Evolutionary conservation across 148 eudicot species (phyloP), one percentile per base, ranked within the genome.

Genomic region (Beta vulgaris): DNA sequence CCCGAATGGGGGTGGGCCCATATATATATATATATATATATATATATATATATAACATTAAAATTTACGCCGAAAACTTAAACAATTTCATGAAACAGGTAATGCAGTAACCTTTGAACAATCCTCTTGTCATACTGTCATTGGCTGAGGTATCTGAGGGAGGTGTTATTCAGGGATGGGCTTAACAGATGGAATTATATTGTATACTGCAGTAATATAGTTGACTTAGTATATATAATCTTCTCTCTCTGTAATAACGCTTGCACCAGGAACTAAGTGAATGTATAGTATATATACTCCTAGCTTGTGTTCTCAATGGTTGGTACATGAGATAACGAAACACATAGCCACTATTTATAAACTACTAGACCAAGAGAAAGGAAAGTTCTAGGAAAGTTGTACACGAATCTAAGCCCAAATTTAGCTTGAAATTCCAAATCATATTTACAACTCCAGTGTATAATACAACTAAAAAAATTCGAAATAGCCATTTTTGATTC

Each of bases 101-200:
- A 34, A 15, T 19, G 2, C 16, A 2, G n/a, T 9, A 23, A 29
- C 26, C 13, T 21, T 39, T 73, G 49, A 77, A 78, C 68, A 54
- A 64, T 32, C 54, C 70, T 51, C 12, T 67, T n/a, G 31, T 57
- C 62, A 37, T 69, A 49, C 68, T 67, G 42, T 16, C 59, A 61
- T 68, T 39, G 7, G 15, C 40, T 49, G 78, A 69, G 37, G 48
- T 39, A 87, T 55, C 54, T 74, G 81, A 82, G 91, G 93, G 67
- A 88, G 93, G 91, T 78, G 62, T 23, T 71, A 84, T 60, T 53
- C 79, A 84, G 86, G 87, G 91, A 82, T 83, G 82, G 39, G 7
- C 76, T 82, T 63, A 79, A 75, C 82, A 8, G 66, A 35, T n/a
- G n/a, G n/a, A n/a, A n/a, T 32, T 0, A 23, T 21, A 68, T 0